Evolutionary conservation across 1,284 basidiomycete species (phyloP).

Genomic region (Trichosporon sp.): DNA sequence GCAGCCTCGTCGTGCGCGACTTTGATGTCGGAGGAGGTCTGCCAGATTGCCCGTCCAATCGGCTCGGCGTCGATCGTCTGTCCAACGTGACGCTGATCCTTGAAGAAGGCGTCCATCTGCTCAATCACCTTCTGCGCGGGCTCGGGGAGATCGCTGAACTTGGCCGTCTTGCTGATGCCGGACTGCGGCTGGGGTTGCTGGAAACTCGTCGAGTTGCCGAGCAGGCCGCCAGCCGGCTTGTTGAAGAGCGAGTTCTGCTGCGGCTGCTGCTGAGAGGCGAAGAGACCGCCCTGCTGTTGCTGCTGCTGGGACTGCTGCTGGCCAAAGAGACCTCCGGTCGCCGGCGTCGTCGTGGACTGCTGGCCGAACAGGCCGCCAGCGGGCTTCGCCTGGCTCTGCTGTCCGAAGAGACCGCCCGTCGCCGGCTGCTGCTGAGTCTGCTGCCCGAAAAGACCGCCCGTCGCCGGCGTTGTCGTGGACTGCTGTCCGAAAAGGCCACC

Average conservation of each 20-base stretch:
- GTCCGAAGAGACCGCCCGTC: constrained; percentile 17
- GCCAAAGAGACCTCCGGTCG: constrained; percentile 18
- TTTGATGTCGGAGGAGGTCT: constrained; percentile 47
- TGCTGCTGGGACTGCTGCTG: constrained; percentile 21
- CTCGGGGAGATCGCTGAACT: constrained; percentile 51
- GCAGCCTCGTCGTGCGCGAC: constrained; percentile 46
- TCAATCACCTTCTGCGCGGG: constrained; percentile 47
- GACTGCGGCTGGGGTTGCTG: constrained; percentile 16
- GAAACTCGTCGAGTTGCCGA: constrained; percentile 3
- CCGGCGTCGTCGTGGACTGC: constrained; percentile 18
- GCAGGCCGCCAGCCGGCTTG: constrained; percentile 4
- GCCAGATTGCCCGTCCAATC: constrained; percentile 49
- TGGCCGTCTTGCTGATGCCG: constrained; percentile 45
- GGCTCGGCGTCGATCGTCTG: constrained; percentile 40
- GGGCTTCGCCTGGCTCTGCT: constrained; percentile 15
- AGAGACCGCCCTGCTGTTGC: constrained; percentile 19
- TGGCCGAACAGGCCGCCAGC: constrained; percentile 27
- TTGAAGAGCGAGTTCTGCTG: constrained; percentile 20
- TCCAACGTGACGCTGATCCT: constrained; percentile 44
- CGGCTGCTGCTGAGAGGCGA: constrained; percentile 20
- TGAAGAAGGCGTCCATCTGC: constrained; percentile 46
- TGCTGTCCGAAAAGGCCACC: constrained; percentile 27
- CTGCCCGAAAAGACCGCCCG: constrained; percentile 23
- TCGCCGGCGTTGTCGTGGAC: constrained; percentile 13
- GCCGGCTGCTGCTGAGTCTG: constrained; percentile 22